A percentile compares a stretch with the other conserved stretches of the same genome.
Conservation (phyloP, 2,329 filamentous ascomycete species). For the Aspergillus piperis region DNA sequence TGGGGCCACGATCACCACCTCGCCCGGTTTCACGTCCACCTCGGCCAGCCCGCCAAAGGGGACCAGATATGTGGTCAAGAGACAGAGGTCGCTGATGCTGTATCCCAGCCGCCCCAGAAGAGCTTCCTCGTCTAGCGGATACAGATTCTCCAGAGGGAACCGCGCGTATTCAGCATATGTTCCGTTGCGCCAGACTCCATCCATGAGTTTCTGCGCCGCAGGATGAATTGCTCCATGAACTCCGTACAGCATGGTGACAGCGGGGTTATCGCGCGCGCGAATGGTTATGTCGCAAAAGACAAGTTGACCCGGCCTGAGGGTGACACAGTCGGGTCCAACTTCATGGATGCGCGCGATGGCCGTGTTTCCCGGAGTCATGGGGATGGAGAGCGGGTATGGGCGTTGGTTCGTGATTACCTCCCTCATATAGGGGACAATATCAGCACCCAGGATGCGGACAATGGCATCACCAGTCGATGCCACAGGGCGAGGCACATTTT, state of each 20-base stretch:
- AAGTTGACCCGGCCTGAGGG: neutral
- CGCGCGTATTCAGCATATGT: constrained; percentile 5
- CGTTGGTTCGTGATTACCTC: neutral
- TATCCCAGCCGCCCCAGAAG: neutral
- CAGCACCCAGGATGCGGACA: constrained; percentile 1
- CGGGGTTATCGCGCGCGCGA: constrained; percentile 1
- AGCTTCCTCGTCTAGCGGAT: neutral
- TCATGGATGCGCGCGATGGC: constrained; percentile 1
- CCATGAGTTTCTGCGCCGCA: constrained; percentile 2
- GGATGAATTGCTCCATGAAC: neutral
- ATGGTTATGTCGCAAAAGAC: constrained; percentile 7
- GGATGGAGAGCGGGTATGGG: neutral
- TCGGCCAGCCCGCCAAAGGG: neutral
- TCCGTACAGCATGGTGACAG: neutral
- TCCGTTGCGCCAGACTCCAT: constrained; percentile 5
- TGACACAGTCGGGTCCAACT: neutral
- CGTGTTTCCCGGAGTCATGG: constrained; percentile 1
- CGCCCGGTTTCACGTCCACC: constrained; percentile 2
- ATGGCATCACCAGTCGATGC: neutral
- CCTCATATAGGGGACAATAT: constrained; percentile 1
- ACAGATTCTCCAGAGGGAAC: constrained; percentile 10
- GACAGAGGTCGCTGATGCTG: neutral
- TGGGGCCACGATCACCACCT: neutral
- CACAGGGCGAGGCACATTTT: neutral
- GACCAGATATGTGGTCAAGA: neutral